These are phyloP conservation scores for Beauveria bassiana DNA, from an alignment of 2,329 filamentous ascomycete species.

Conservation along the genomic window DNA sequence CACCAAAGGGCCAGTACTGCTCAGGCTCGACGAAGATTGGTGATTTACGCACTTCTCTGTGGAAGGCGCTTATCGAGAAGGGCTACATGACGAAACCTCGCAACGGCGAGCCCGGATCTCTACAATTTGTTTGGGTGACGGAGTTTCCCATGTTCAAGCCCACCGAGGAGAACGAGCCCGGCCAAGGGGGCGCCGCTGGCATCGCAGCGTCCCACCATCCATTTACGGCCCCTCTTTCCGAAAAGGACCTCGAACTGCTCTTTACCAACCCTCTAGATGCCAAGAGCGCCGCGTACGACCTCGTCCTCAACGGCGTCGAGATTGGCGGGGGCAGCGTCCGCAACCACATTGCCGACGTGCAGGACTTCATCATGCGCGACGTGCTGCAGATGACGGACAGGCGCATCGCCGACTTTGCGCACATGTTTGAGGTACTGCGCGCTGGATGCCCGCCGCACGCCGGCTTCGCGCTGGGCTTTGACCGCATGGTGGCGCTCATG, in stretches of 20 bases:
- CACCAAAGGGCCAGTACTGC: conserved; percentile 46
- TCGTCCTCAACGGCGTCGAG: conserved; percentile 92
- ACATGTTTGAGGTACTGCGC: conserved; percentile 73
- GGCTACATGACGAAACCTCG: conserved; percentile 42
- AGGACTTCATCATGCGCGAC: conserved; percentile 77
- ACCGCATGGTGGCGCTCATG: conserved; percentile 75
- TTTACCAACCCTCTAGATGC: conserved; percentile 63
- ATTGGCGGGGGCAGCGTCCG: conserved; percentile 87
- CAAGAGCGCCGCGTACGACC: conserved; percentile 85
- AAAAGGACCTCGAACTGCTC: conserved; percentile 66
- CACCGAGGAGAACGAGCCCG: conserved; percentile 53
- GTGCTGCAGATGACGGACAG: conserved; percentile 70
- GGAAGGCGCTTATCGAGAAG: conserved; percentile 59
- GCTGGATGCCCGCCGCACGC: conserved; percentile 92
- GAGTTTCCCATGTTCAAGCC: conserved; percentile 92
- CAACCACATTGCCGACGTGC: conserved; percentile 78
- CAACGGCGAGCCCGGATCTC: conserved; percentile 28
- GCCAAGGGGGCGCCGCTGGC: conserved; percentile 74
- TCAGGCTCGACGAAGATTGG: conserved; percentile 63
- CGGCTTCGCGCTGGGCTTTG: conserved; percentile 87
- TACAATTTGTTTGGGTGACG: conserved; percentile 77
- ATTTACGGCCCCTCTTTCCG: conserved; percentile 77
- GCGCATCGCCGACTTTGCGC: conserved; percentile 72
- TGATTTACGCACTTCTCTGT: conserved; percentile 61
- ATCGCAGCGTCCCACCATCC: conserved; percentile 89